phyloP scores from a whole-genome alignment of 2,329 filamentous ascomycete genomes.

The Aspergillus quadricinctus region DNA sequence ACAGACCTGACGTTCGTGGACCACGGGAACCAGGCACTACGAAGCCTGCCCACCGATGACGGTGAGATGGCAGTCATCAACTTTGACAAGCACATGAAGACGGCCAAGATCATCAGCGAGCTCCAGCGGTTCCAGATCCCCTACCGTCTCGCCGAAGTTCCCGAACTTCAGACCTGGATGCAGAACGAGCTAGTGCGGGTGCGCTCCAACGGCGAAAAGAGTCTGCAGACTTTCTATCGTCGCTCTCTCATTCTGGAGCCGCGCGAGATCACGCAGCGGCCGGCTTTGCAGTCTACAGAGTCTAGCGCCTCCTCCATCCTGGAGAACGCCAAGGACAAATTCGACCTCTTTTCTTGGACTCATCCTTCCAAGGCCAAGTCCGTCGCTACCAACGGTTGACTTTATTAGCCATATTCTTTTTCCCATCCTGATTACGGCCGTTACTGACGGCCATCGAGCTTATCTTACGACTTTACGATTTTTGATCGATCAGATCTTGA shows the following conservation, averaged over 20 bases:
- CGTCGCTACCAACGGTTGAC: constrained; percentile 32
- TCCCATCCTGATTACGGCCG: not conserved
- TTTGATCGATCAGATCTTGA: not conserved
- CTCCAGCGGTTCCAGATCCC: constrained; percentile 94
- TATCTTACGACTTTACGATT: not conserved
- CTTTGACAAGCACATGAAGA: constrained; percentile 94
- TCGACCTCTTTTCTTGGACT: constrained; percentile 51
- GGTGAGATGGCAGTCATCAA: constrained; percentile 78
- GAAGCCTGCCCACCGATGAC: constrained; percentile 66
- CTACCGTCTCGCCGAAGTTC: constrained; percentile 75
- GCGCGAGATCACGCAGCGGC: constrained; percentile 27
- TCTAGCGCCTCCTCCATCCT: constrained; percentile 30
- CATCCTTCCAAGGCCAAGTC: constrained; percentile 42
- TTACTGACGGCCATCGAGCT: not conserved
- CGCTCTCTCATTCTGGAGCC: constrained; percentile 83
- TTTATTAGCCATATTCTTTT: not conserved
- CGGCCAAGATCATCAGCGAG: constrained; percentile 91
- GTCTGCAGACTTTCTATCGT: constrained; percentile 67
- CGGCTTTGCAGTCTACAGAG: constrained; percentile 18
- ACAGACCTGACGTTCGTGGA: constrained; percentile 96
- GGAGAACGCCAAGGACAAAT: constrained; percentile 46
- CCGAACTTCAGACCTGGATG: constrained; percentile 92
- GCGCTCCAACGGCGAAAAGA: constrained; percentile 58
- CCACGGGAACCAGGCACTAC: constrained; percentile 83
- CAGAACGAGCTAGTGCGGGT: constrained; percentile 75